phyloP scores from a whole-genome alignment of 2,329 filamentous ascomycete genomes.

The Hymenoscyphus linearis region DNA sequence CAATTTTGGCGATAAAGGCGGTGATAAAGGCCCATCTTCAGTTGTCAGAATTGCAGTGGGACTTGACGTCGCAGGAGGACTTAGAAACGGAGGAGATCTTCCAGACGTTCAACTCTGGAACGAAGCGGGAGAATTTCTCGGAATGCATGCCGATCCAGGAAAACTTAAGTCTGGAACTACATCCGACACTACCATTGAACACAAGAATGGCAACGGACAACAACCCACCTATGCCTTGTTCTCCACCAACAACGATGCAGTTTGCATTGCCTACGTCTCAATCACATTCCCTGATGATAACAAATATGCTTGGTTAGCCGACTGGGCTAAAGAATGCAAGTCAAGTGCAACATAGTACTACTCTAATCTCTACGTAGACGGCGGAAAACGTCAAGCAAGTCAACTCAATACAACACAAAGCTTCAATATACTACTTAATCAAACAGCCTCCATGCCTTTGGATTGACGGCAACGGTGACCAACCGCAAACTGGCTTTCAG shows the following conservation, averaged over 20 bases:
- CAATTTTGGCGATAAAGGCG: neutral
- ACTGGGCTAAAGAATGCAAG: neutral
- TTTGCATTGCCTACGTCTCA: neutral
- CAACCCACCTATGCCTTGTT: neutral
- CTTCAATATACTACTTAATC: neutral
- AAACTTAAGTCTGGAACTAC: neutral
- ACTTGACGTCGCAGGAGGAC: neutral
- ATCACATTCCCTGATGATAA: neutral
- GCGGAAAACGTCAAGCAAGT: neutral
- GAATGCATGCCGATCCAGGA: neutral
- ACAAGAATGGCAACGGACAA: neutral
- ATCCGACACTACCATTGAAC: neutral
- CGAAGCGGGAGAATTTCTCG: neutral
- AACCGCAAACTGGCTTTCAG: neutral
- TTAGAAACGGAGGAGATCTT: neutral
- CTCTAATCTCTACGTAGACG: neutral
- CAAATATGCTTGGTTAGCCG: neutral
- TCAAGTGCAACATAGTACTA: neutral
- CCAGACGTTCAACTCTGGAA: neutral
- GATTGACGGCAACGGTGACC: neutral
- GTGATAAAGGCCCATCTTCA: neutral
- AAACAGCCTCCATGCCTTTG: neutral
- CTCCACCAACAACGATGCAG: neutral
- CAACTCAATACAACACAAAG: neutral
- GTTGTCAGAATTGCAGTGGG: neutral